Conservation (phyloP, 768 basidiomycete genomes). For the Boletus bicolor region DNA sequence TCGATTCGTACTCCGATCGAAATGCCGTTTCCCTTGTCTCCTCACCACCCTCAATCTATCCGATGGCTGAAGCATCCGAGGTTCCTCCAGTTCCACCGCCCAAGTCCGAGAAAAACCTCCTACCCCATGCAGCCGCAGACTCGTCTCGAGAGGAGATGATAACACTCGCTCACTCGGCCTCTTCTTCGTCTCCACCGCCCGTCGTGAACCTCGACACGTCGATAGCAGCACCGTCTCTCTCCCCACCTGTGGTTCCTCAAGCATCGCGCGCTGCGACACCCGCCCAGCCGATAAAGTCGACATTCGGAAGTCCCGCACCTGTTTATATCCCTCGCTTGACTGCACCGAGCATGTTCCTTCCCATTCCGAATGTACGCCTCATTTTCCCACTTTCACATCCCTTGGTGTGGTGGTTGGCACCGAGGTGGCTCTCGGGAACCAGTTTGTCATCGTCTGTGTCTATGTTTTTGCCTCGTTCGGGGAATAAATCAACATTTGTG, state of each 20-base stretch:
- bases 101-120: background rate
- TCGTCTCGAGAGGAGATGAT: constrained; percentile 32
- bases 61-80: constrained; percentile 7
- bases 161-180: constrained; percentile 29
- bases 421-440: constrained; percentile 32
- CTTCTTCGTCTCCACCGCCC: too few species aligned
- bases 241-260: constrained; percentile 20
- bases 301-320: constrained; percentile 15
- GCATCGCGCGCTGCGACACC: constrained; percentile 48
- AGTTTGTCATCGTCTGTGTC: constrained; percentile 39
- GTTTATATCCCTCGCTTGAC: constrained; percentile 68
- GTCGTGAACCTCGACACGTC: constrained; percentile 47
- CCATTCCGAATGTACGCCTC: constrained; percentile 83
- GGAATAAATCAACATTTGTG: background rate
- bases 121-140: too few species aligned
- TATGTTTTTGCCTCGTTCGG: constrained; percentile 25
- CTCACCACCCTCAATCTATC: background rate
- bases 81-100: constrained; percentile 7
- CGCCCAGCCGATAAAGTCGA: constrained; percentile 25
- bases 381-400: constrained; percentile 42
- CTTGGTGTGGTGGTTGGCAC: constrained; percentile 58
- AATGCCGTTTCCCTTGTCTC: background rate
- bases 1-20: constrained; percentile 14
- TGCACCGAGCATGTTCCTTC: constrained; percentile 76
- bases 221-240: constrained; percentile 43